Percentiles rank a stretch among this genome's conserved stretches.
Evolutionary conservation across 2,329 filamentous ascomycete species (phyloP).

Genomic region (Pestalotiopsis sp.): DNA sequence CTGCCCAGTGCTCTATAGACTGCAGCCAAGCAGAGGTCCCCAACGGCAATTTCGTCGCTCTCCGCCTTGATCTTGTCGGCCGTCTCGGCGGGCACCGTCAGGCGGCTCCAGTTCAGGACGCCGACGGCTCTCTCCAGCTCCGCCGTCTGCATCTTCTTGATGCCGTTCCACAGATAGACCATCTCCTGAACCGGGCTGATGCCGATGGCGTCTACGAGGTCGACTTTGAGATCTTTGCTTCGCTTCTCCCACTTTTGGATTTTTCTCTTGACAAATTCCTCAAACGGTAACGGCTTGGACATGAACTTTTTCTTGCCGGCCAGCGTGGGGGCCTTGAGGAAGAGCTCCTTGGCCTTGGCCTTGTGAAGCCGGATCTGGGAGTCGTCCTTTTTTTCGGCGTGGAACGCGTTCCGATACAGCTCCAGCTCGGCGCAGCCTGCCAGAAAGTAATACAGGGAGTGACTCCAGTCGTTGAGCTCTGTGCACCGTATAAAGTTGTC

Average conservation of each 20-base stretch:
- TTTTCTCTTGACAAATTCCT: conserved; percentile 82
- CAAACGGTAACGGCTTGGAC: conserved; percentile 86
- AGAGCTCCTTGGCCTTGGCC: conserved; percentile 66
- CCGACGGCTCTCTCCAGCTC: conserved; percentile 67
- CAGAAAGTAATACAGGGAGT: conserved; percentile 87
- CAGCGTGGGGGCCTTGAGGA: conserved; percentile 72
- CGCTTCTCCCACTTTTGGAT: conserved; percentile 85
- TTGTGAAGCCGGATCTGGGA: conserved; percentile 61
- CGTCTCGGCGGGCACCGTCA: conserved; percentile 47
- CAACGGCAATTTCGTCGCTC: conserved; percentile 64
- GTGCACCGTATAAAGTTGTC: conserved; percentile 75
- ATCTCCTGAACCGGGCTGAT: conserved; percentile 85
- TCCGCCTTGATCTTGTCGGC: conserved; percentile 51
- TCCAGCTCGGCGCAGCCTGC: conserved; percentile 79
- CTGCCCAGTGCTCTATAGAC: conserved; percentile 66
- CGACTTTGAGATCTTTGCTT: conserved; percentile 66
- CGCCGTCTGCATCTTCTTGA: conserved; percentile 72
- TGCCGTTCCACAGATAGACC: conserved; percentile 91
- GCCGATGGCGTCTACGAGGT: conserved; percentile 79
- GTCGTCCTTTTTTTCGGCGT: conserved; percentile 58
- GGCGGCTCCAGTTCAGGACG: conserved; percentile 68
- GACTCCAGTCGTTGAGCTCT: conserved; percentile 88
- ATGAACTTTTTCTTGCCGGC: conserved; percentile 89
- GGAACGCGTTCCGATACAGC: conserved; percentile 69
- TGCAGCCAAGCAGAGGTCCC: conserved; percentile 67